Conservation (phyloP, 306 rosid genomes). For the Medicago arabica region DNA sequence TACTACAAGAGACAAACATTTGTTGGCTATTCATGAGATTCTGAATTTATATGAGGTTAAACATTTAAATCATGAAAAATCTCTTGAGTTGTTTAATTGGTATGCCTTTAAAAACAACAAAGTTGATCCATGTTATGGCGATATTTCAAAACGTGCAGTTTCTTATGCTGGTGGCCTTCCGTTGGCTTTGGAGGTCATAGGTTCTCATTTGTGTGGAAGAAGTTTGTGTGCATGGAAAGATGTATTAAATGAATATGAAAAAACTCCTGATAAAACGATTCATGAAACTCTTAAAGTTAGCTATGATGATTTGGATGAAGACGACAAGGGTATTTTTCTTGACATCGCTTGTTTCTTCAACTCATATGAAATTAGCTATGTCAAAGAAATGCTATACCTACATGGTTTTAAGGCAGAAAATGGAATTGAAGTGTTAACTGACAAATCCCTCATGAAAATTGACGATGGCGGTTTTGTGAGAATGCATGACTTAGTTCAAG, state of each 20-base stretch:
- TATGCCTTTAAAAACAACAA: not conserved
- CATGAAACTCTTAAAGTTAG: constrained; percentile 25
- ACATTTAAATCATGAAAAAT: not conserved
- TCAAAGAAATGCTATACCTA: not conserved
- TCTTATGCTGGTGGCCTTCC: constrained; percentile 10
- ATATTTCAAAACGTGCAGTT: constrained; percentile 3
- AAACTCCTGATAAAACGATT: not conserved
- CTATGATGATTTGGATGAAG: constrained; percentile 27
- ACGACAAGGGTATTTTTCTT: constrained; percentile 31
- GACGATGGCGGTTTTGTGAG: not conserved
- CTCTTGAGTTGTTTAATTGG: constrained; percentile 29
- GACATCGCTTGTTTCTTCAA: constrained; percentile 31
- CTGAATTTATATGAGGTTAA: constrained; percentile 4
- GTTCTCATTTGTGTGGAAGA: constrained; percentile 14
- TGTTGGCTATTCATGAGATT: not conserved
- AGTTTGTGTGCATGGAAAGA: constrained; percentile 5
- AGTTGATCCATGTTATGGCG: not conserved
- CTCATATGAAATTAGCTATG: not conserved
- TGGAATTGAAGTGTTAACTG: not conserved
- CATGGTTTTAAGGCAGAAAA: not conserved
- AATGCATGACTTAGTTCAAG: constrained; percentile 32
- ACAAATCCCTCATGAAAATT: constrained; percentile 20
- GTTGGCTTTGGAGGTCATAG: constrained; percentile 19
- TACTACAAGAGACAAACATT: constrained; percentile 16
- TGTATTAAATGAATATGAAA: constrained; percentile 19